These are phyloP conservation scores for Xylaria sp. DNA, from an alignment of 2,329 filamentous ascomycete genomes.

Conservation along the genomic window DNA sequence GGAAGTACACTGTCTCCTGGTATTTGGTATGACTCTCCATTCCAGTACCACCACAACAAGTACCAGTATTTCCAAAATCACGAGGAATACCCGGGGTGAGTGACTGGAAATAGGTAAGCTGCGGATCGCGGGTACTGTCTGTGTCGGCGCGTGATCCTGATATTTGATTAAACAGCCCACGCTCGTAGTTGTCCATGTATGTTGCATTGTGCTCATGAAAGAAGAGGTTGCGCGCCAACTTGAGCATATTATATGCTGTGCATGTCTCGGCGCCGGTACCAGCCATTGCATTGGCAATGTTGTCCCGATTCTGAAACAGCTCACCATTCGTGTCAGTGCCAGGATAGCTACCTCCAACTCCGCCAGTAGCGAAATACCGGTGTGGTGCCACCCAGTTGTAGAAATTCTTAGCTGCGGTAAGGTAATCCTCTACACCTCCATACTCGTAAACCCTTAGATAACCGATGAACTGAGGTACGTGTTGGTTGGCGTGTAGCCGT, in stretches of 20 bases:
- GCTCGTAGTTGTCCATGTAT: constrained; percentile 52
- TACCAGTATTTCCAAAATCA: constrained; percentile 50
- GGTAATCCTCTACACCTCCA: constrained; percentile 46
- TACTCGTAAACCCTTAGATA: constrained; percentile 50
- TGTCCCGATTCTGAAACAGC: constrained; percentile 51
- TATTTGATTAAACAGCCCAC: constrained; percentile 51
- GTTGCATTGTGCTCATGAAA: constrained; percentile 49
- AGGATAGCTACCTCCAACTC: constrained; percentile 48
- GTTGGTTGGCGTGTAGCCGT: constrained; percentile 49
- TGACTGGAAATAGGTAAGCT: constrained; percentile 50
- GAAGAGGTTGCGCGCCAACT: constrained; percentile 50
- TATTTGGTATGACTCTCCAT: constrained; percentile 52
- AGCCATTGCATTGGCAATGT: constrained; percentile 49
- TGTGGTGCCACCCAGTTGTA: constrained; percentile 51
- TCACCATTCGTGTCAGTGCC: constrained; percentile 49
- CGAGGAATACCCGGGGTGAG: constrained; percentile 45
- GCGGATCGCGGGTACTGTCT: constrained; percentile 41
- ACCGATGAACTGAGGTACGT: constrained; percentile 50
- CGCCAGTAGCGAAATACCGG: constrained; percentile 48
- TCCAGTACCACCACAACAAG: constrained; percentile 50
- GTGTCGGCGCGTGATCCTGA: constrained; percentile 48
- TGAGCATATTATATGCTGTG: constrained; percentile 50
- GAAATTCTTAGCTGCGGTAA: constrained; percentile 49
- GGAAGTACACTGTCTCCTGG: constrained; percentile 51
- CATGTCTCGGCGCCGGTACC: constrained; percentile 49